Conservation (phyloP, 768 basidiomycete species). For the Antrodiella citrinella region DNA sequence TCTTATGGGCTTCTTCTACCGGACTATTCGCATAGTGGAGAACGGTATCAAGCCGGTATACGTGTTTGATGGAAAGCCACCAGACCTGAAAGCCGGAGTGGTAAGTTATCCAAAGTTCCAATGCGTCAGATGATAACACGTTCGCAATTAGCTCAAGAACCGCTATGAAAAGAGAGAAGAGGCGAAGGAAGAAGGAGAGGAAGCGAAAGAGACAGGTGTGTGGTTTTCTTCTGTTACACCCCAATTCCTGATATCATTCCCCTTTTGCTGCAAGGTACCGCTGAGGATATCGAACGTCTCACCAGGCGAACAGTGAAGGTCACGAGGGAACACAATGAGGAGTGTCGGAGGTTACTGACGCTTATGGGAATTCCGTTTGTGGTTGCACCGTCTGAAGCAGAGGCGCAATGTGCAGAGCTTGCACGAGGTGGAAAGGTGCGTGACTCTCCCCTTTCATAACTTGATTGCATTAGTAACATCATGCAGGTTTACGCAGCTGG, state of each 20-base stretch:
- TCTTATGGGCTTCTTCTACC: constrained; percentile 97
- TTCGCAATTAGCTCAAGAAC: constrained; percentile 68
- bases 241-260: not conserved
- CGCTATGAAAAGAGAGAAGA: constrained; percentile 89
- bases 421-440: constrained; percentile 88
- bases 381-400: constrained; percentile 94
- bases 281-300: constrained; percentile 88
- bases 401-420: constrained; percentile 97
- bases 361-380: constrained; percentile 98
- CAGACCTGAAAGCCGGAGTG: constrained; percentile 93
- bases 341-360: constrained; percentile 76
- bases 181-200: constrained; percentile 90
- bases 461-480: not conserved
- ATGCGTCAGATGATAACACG: not conserved
- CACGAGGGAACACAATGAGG: constrained; percentile 93
- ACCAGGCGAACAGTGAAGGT: constrained; percentile 90
- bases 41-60: constrained; percentile 98
- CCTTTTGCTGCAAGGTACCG: constrained; percentile 53
- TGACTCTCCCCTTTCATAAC: not conserved
- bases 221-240: not conserved
- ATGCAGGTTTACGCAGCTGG: constrained; percentile 89
- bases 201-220: constrained; percentile 87
- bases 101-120: constrained; percentile 67
- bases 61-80: constrained; percentile 98
- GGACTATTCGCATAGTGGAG: constrained; percentile 95